Evolutionary conservation across 352 stramenopile genomes (phyloP), one percentile per base, ranked within the genome.

Genomic region (Phytopythium mirpurense): DNA sequence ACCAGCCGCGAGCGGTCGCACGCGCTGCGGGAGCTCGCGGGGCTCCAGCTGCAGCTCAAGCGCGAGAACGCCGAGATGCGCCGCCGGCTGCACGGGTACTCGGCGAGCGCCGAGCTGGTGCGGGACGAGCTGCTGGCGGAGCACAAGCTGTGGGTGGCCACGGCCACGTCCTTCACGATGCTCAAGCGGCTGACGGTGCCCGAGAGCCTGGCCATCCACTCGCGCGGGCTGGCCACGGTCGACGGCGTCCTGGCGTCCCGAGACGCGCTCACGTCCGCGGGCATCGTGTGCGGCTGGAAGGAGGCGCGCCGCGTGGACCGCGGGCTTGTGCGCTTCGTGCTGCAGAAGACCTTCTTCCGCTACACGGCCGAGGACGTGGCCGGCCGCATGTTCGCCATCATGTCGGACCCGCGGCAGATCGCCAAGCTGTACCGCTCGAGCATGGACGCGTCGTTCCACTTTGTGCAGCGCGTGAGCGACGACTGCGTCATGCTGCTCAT

Each of bases 401-500:
- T 58, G 27, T 45, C 41, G 16, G 31, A 58, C 29, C 41, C 52
- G 16, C 24, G 24, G 27, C 19, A 24, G 32, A 45, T 58, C 31
- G 31, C 2, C 21, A 43, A 51, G 34, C 19, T 58, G 31, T 58
- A 52, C 52, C 27, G 11, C 2, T 8, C 29, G 16, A 18, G 19
- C 29, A 27, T 58, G 19, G 23, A 38, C 32, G 27, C 36, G 16
- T 6, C 26, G 9, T 40, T 51, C 19, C 41, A 37, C 31, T 32
- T 58, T 10, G 52, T 52, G 15, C 52, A 58, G 34, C 29, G 40
- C 7, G 34, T 58, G 14, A 46, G 44, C 41, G 52, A 58, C 16
- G 41, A 58, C 52, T 51, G 44, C 42, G 24, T 58, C 31, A 36
- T 58, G 29, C 36, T 58, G 26, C 44, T 52, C n/a, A 45, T 43